phyloP scores from a whole-genome alignment of 2,329 filamentous ascomycete species.

The Aspergillus transmontanensis region DNA sequence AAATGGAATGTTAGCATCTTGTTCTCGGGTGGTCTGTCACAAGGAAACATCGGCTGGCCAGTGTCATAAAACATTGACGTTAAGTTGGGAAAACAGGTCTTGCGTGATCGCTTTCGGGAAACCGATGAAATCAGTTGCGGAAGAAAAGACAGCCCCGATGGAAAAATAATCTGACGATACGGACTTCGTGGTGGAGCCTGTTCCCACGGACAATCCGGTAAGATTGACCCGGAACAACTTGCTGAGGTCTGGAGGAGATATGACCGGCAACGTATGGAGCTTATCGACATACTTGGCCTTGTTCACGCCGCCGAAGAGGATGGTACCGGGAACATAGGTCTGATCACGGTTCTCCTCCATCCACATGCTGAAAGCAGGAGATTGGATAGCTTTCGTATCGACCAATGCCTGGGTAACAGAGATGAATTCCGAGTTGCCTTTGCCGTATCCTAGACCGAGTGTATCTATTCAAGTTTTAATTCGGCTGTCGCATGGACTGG shows the following conservation, averaged over 20 bases:
- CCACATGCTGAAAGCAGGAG: background rate
- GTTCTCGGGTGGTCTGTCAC: background rate
- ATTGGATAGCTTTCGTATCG: background rate
- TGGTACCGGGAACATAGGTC: background rate
- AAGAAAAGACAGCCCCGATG: background rate
- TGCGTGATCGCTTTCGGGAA: background rate
- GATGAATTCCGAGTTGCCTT: background rate
- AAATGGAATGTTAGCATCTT: background rate
- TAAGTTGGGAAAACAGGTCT: background rate
- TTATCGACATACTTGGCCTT: slow-evolving; percentile 1
- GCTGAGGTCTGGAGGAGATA: background rate
- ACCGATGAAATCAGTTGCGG: background rate
- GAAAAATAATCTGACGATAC: background rate
- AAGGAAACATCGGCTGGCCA: background rate
- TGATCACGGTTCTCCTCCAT: background rate
- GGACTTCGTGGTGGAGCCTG: background rate
- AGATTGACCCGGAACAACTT: background rate
- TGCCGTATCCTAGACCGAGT: background rate
- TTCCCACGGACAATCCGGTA: background rate
- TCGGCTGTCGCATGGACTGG: background rate
- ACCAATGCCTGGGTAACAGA: background rate
- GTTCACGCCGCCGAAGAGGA: background rate
- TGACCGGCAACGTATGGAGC: background rate
- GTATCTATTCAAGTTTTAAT: background rate
- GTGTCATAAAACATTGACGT: background rate